Base-by-base conservation (phyloP, 1,284 basidiomycete species). In the Flammula alnicola region DNA sequence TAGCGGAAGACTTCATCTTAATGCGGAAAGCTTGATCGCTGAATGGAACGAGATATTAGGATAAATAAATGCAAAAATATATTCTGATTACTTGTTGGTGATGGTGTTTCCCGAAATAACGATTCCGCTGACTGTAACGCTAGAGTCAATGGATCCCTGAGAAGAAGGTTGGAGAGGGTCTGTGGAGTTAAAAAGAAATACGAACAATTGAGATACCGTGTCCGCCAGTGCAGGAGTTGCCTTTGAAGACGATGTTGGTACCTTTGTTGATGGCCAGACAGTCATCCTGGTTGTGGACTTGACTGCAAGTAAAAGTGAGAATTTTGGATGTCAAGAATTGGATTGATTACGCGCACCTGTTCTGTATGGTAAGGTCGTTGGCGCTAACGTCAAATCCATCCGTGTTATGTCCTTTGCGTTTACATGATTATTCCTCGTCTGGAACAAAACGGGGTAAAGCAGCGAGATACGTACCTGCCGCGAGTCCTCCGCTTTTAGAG, bases 261-360 rank as follows among this genome's bases (percentile, higher is more conserved):
- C 83, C 84, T 35, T 64, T 65, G 62, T 82, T 84, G 60, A 86
- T 80, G 7, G 84, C 80, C 27, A 86, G 63, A 54, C 84, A 86
- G 58, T 86, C 83, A 52, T 86, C 83, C 70, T 70, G 67, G 44
- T 69, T 67, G 41, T 66, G 60, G 32, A 70, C 61, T n/a, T 60
- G 37, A 22, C 62, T 62, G 10, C 20, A 42, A 27, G n/a, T 6
- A 4, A 35, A 20, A 19, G 10, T 30, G 19, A 35, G 35, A 33
- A 40, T 25, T 29, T 11, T 26, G 9, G 10, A 31, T 25, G 7
- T 33, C 8, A 26, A 32, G 20, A 47, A 29, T 22, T 30, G 14
- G 2, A 16, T 56, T 17, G 12, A 26, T 11, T 45, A 33, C 32
- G 51, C 36, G 4, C 54, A 77, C 63, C 71, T 71, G 39, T 69